phyloP scores from a whole-genome alignment of 352 stramenopile species.

The Ochromonadaceae sp. region DNA sequence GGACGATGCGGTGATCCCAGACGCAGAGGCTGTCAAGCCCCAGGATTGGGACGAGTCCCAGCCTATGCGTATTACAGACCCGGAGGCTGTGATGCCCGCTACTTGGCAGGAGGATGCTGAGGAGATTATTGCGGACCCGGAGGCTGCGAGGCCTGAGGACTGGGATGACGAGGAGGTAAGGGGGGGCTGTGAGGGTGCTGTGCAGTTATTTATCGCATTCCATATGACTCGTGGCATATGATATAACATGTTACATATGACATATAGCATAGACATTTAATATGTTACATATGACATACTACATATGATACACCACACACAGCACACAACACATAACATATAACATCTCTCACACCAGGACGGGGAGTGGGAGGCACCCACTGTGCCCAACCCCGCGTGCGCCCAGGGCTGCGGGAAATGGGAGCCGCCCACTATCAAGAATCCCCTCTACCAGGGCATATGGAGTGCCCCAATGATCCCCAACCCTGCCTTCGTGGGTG shows the following conservation, averaged over 20 bases:
- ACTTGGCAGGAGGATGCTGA: constrained; percentile 70
- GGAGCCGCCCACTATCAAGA: constrained; percentile 58
- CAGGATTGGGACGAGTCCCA: constrained; percentile 81
- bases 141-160: constrained; percentile 63
- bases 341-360: no score
- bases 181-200: neutral
- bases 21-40: constrained; percentile 55
- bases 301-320: no score
- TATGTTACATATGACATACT: no score
- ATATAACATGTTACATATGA: no score
- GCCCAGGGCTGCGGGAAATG: constrained; percentile 69
- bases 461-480: constrained; percentile 66
- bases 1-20: constrained; percentile 46
- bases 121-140: constrained; percentile 62
- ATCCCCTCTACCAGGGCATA: constrained; percentile 77
- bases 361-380: constrained; percentile 63
- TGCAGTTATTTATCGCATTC: neutral
- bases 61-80: constrained; percentile 57
- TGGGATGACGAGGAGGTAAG: constrained; percentile 68
- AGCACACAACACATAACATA: no score
- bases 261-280: no score
- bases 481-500: constrained; percentile 70
- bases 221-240: no score
- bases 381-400: constrained; percentile 71
- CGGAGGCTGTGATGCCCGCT: constrained; percentile 56